Conservation (phyloP, 2,329 filamentous ascomycete genomes). For the Pezicula rhizophila region DNA sequence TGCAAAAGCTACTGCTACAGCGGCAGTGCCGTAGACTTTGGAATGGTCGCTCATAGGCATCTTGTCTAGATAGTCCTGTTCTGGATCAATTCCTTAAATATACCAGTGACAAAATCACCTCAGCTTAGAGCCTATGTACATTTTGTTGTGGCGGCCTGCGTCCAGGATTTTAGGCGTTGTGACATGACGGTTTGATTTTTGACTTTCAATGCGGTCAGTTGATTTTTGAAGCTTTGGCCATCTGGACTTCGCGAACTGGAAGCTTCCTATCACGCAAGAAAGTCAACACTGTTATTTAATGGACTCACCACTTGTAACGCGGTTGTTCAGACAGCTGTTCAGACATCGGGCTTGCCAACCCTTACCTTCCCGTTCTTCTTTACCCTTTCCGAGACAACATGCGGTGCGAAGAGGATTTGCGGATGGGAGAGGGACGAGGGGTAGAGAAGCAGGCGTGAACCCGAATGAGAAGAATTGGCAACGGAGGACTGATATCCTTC, state of each 20-base stretch:
- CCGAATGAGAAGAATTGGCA: slow-evolving; percentile 73
- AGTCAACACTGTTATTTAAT: slow-evolving; percentile 39
- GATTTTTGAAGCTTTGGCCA: slow-evolving; percentile 3
- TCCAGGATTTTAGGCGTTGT: neutral
- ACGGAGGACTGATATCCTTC: slow-evolving; percentile 70
- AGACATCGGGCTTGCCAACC: slow-evolving; percentile 62
- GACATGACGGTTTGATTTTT: slow-evolving; percentile 1
- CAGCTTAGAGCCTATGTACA: no score
- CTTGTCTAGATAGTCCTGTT: slow-evolving; percentile 11
- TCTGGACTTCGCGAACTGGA: slow-evolving; percentile 7
- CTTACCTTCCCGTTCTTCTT: slow-evolving; percentile 34
- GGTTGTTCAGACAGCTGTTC: slow-evolving; percentile 81
- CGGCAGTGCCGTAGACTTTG: slow-evolving; percentile 57
- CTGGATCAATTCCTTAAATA: slow-evolving; percentile 1
- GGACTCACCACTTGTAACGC: slow-evolving; percentile 74
- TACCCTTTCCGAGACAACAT: slow-evolving; percentile 27
- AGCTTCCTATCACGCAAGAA: slow-evolving; percentile 7
- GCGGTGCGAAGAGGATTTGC: slow-evolving; percentile 30
- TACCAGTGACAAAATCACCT: no score
- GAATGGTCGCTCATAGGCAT: slow-evolving; percentile 60
- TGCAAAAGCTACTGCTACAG: slow-evolving; percentile 66
- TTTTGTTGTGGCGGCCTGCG: no score
- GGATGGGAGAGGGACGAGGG: slow-evolving; percentile 8
- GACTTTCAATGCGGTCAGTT: neutral
- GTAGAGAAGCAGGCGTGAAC: slow-evolving; percentile 9